These are phyloP conservation scores for Entomortierella chlamydospora DNA, from an alignment of 192 early-diverging fungal species.

Conservation along the genomic window DNA sequence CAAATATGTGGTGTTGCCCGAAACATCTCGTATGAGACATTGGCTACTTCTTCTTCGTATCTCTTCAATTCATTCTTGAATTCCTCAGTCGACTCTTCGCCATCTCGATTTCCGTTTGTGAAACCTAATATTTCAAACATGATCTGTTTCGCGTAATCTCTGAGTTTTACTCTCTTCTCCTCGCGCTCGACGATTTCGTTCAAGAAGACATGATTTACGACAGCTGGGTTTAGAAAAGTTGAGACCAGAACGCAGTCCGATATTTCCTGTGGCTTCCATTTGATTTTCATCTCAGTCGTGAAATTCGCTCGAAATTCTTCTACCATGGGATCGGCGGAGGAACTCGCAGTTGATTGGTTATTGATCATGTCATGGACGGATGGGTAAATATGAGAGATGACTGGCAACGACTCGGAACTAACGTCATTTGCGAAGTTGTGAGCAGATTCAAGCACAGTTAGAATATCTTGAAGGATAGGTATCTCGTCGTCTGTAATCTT, in stretches of 20 bases:
- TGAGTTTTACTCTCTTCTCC: not conserved
- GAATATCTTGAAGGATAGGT: not conserved
- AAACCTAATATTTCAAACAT: not conserved
- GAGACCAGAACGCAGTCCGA: not conserved
- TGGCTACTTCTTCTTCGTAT: not conserved
- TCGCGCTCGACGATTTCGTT: not conserved
- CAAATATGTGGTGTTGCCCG: not conserved
- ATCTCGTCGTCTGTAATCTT: not conserved
- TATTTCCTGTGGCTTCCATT: not conserved
- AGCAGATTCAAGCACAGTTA: not conserved
- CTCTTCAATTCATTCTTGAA: not conserved
- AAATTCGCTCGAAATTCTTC: not conserved
- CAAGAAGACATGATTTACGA: not conserved
- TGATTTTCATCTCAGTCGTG: not conserved
- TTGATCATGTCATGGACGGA: not conserved
- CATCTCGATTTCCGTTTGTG: not conserved
- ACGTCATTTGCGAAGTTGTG: not conserved
- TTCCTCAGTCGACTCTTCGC: not conserved
- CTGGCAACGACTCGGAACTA: not conserved
- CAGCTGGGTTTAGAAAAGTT: not conserved
- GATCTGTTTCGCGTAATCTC: not conserved
- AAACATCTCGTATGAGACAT: not conserved
- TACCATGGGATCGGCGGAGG: not conserved
- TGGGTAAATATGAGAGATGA: not conserved
- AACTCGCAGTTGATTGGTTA: not conserved